A percentile compares a stretch with the other conserved stretches of the same genome.
These are phyloP conservation scores for Suhomyces sp. DNA, from an alignment of 805 yeast genomes.

Conservation along the genomic window DNA sequence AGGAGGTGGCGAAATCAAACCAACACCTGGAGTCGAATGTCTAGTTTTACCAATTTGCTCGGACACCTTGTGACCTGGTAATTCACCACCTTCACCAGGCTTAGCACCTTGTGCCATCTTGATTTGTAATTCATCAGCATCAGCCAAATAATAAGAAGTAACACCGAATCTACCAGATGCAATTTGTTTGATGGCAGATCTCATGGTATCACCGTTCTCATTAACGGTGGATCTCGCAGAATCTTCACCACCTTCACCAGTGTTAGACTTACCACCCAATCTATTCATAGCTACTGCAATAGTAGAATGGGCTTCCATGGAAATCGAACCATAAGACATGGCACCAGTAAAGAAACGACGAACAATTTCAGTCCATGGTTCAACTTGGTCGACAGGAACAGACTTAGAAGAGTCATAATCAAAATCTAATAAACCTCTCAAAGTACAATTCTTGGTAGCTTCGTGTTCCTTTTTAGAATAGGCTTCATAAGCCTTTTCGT, in stretches of 20 bases:
- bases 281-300: constrained; percentile 98
- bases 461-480: constrained; percentile 88
- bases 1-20: constrained; percentile 96
- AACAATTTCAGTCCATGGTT: constrained; percentile 99
- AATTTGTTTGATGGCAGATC: constrained; percentile 97
- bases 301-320: constrained; percentile 98
- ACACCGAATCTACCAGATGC: constrained; percentile 99
- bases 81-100: constrained; percentile 99
- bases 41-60: constrained; percentile 88
- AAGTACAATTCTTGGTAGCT: constrained; percentile 88
- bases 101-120: constrained; percentile 99
- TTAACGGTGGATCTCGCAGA: constrained; percentile 79
- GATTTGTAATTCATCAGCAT: constrained; percentile 96
- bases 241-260: constrained; percentile 99
- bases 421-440: constrained; percentile 90
- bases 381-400: constrained; percentile 96
- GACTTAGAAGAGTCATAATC: constrained; percentile 70
- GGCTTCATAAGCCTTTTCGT: constrained; percentile 87
- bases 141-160: constrained; percentile 88
- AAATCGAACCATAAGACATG: constrained; percentile 98
- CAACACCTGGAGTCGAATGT: constrained; percentile 96
- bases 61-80: constrained; percentile 92
- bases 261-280: constrained; percentile 94
- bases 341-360: constrained; percentile 99
- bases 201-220: constrained; percentile 93